Evolutionary conservation across 305 asterid species (phyloP), one percentile per base, ranked within the genome.

Genomic region (Salvia sclarea): DNA sequence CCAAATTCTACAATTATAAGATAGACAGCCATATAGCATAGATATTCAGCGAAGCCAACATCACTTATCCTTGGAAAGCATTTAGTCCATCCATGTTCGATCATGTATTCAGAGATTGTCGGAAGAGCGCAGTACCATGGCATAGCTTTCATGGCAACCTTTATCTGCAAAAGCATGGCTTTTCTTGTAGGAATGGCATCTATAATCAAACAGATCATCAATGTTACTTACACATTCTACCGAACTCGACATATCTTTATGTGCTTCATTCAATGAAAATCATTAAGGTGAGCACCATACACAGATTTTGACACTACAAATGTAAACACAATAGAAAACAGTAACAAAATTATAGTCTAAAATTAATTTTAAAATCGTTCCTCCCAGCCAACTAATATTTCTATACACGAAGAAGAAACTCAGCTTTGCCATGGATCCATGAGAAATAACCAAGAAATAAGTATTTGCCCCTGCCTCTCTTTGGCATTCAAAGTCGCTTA

Each of bases 81-180:
- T 74, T 69, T 86, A 4, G 96, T 91, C 96, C 96, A 82, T 66
- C 98, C 98, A 49, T 78, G 81, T 80, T 94, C 97, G 31, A 94
- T 84, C 97, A 91, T 86, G 89, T 91, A 85, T 52, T 94, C 98
- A 0, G 96, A 94, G 35, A 91, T 16, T 2, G 97, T 70, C 13
- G 97, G 98, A 72, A 91, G 93, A 70, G 77, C 81, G 77, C 75
- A 58, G 79, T 88, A 93, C 92, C 86, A 82, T 8, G 98, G 98
- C 97, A 93, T 93, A 35, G 97, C 96, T 85, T 91, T 93, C 98
- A 87, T 93, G 65, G 98, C 91, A 64, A 93, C 98, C 61, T 82
- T 84, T 75, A 93, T 87, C 80, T 93, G 98, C 88, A 88, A 79
- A 73, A 91, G 85, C 98, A 93, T 93, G 62, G 98, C 88, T 64